Base-by-base conservation (phyloP, 495 filamentous ascomycete genomes). In the Talaromyces wortmannii region DNA sequence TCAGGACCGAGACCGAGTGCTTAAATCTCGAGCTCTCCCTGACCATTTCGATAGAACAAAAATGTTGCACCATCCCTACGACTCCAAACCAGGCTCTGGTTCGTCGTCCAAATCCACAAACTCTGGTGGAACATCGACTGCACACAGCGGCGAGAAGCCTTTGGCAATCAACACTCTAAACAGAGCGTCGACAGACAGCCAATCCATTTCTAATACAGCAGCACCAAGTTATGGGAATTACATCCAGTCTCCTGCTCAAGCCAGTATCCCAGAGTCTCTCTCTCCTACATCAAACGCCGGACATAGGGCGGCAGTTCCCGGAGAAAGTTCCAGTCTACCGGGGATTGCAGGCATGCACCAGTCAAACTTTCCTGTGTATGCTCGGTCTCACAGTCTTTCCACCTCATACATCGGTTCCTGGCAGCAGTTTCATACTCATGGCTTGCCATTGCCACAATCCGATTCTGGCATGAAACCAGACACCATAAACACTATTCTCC, bases 1-100 rank as follows among this genome's bases (percentile, higher is more conserved):
- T 43, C 92, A 96, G 72, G 92, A 97, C 63, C 88, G 91, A 36
- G 92, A 96, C 59, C 84, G 91, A 45, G 92, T 96, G 85, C 83
- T 95, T 69, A 92, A 92, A 70, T 96, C 92, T 65, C 77, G 92
- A 69, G 91, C 90, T 4, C 80, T 97, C 31, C 92, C 92, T 18
- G 90, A 92, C 59, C 86, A 92, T 66, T 97, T 97, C 63, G 89
- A 95, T 74, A 95, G 90, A 62, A 85, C 91, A 8, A 88, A 94
- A 71, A 91, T 92, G 7, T 74, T 97, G 17, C 88, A 95, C 61
- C 88, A 88, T n/a, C 87, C 89, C 6, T 77, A 75, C 57, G 66
- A 67, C 36, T 59, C 60, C 51, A 75, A 69, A 50, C 64, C 66
- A 44, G 53, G 60, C 11, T 61, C 67, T 32, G 67, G 67, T 45